Evolutionary conservation across 306 rosid genomes (phyloP).

Genomic region (Sindora glabra): DNA sequence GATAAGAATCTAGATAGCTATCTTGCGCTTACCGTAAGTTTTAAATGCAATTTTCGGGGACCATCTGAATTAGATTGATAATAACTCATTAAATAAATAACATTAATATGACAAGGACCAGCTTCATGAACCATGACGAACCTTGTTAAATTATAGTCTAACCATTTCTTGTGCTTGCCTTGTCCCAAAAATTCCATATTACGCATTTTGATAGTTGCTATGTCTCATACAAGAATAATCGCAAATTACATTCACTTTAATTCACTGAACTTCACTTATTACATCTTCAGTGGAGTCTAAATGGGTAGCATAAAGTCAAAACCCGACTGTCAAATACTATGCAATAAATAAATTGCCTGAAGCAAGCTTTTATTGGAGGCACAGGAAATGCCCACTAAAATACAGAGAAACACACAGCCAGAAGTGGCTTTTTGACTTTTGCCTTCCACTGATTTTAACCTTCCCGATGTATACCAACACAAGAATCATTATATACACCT

Average conservation of each 20-base stretch:
- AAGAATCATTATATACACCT: constrained; percentile 1
- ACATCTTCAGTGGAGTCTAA: no score
- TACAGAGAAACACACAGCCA: neutral
- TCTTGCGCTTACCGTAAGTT: neutral
- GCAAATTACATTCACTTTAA: constrained; percentile 8
- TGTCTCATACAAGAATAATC: neutral
- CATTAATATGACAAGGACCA: no score
- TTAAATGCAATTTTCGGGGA: neutral
- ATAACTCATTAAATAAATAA: neutral
- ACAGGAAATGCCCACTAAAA: constrained; percentile 7
- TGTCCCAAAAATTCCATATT: constrained; percentile 5
- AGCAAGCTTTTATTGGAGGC: constrained; percentile 11
- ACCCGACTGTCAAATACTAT: no score
- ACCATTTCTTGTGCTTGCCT: neutral
- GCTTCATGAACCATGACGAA: no score
- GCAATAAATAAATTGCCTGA: no score
- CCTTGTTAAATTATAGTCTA: neutral
- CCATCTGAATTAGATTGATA: neutral
- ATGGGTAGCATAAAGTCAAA: no score
- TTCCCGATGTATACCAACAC: neutral
- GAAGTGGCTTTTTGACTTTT: neutral
- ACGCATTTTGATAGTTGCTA: neutral
- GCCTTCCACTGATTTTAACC: neutral
- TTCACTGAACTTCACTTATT: no score
- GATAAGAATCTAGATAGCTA: neutral